These are phyloP conservation scores for Protea cynaroides DNA, from an alignment of 164 flowering plant species.

Conservation along the genomic window DNA sequence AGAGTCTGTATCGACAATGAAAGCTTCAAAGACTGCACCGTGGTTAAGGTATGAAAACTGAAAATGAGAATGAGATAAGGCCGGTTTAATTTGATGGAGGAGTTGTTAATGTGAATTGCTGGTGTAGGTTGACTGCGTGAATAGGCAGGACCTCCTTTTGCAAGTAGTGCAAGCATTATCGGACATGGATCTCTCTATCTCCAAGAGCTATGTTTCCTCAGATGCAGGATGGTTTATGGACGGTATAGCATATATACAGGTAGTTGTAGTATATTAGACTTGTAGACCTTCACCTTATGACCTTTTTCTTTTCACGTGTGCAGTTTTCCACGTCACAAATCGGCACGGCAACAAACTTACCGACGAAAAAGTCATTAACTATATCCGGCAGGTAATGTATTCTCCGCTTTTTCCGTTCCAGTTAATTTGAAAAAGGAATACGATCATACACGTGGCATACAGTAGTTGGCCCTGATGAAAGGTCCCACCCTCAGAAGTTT, in stretches of 20 bases:
- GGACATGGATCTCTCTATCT: conserved; percentile 53
- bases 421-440: background rate
- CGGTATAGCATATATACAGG: conserved; percentile 30
- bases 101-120: background rate
- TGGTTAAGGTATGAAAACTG: conserved; percentile 39
- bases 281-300: too few relatives aligned
- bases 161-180: conserved; percentile 65
- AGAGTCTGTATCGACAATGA: conserved; percentile 62
- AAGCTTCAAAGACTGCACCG: conserved; percentile 44
- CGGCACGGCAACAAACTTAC: conserved; percentile 49
- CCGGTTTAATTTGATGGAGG: background rate
- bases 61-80: background rate
- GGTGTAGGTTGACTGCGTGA: conserved; percentile 56
- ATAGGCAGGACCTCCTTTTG: conserved; percentile 61
- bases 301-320: too few relatives aligned
- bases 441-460: background rate
- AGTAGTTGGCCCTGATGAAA: background rate
- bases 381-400: conserved; percentile 50
- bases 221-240: conserved; percentile 89
- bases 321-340: conserved; percentile 78
- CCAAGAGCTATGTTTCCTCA: conserved; percentile 64
- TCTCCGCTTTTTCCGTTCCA: background rate
- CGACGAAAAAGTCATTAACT: conserved; percentile 36
- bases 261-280: background rate
- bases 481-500: too few relatives aligned